A percentile compares a stretch with the other conserved stretches of the same genome.
Conservation (phyloP, 169 alveolate species). For the Theileria sp. region DNA sequence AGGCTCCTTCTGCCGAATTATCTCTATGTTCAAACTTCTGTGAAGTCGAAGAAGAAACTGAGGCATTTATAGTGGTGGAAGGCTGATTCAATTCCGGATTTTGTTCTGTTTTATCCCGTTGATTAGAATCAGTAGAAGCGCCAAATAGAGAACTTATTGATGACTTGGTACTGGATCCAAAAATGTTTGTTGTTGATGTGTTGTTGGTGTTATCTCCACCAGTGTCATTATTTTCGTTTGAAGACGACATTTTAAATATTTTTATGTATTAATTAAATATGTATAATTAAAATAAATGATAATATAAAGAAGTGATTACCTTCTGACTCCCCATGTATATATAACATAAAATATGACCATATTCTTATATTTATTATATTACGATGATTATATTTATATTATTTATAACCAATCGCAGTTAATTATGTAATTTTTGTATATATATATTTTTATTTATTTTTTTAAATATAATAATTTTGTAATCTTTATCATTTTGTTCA, state of each 20-base stretch:
- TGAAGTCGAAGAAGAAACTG: not conserved
- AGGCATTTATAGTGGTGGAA: not conserved
- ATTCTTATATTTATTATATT: too few relatives aligned
- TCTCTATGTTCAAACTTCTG: not conserved
- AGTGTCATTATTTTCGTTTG: not conserved
- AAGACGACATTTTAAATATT: not conserved
- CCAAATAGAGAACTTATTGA: constrained; percentile 5
- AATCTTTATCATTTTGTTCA: not conserved
- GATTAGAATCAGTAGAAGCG: not conserved
- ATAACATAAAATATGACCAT: not conserved
- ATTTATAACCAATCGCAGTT: not conserved
- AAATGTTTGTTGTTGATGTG: constrained; percentile 8
- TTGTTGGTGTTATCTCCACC: not conserved
- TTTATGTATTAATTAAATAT: not conserved
- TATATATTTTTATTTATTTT: too few relatives aligned
- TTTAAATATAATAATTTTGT: too few relatives aligned
- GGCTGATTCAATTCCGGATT: not conserved
- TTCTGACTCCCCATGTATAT: not conserved
- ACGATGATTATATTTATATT: too few relatives aligned
- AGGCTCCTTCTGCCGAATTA: not conserved
- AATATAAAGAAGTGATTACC: not conserved
- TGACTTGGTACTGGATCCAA: constrained; percentile 19
- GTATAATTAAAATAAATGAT: not conserved
- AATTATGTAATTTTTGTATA: too few relatives aligned
- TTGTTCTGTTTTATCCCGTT: not conserved